A percentile compares a stretch with the other conserved stretches of the same genome.
Conservation (phyloP, 352 stramenopile species). For the Paralagenidium karlingii region DNA sequence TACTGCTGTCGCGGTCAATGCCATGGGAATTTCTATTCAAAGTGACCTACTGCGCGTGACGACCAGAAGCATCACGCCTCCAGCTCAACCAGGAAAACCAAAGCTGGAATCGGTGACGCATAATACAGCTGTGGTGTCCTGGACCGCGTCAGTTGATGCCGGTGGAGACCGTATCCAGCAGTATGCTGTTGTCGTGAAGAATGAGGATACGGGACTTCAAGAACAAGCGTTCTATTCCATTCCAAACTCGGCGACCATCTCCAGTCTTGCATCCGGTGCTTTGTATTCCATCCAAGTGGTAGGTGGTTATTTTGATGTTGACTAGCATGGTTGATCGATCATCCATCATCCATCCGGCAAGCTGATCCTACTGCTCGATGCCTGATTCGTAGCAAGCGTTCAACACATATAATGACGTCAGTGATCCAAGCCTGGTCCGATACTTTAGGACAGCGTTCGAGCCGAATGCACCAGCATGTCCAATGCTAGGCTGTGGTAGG, state of each 20-base stretch:
- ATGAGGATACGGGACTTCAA: conserved; percentile 6
- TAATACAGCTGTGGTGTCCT: conserved; percentile 14
- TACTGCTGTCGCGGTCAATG: conserved; percentile 19
- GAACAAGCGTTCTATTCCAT: neutral
- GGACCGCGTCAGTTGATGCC: conserved; percentile 16
- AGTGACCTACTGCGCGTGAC: conserved; percentile 7
- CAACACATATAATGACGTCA: too few relatives aligned
- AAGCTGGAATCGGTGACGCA: conserved; percentile 14
- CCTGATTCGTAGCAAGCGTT: too few relatives aligned
- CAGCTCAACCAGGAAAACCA: conserved; percentile 16
- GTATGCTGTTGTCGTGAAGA: conserved; percentile 14
- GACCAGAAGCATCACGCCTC: conserved; percentile 13
- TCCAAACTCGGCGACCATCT: too few relatives aligned
- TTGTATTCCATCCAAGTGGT: too few relatives aligned
- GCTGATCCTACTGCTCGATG: too few relatives aligned
- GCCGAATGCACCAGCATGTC: conserved; percentile 4
- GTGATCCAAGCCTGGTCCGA: neutral
- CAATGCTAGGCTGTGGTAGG: conserved; percentile 11
- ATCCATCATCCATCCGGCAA: too few relatives aligned
- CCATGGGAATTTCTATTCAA: conserved; percentile 15
- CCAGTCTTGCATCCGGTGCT: too few relatives aligned
- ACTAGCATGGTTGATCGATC: too few relatives aligned
- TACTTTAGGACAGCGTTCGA: conserved; percentile 2
- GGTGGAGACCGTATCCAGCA: conserved; percentile 19
- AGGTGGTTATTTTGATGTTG: too few relatives aligned